Base-by-base conservation (phyloP, 2,329 filamentous ascomycete species). In the Rasamsonia emersonii region DNA sequence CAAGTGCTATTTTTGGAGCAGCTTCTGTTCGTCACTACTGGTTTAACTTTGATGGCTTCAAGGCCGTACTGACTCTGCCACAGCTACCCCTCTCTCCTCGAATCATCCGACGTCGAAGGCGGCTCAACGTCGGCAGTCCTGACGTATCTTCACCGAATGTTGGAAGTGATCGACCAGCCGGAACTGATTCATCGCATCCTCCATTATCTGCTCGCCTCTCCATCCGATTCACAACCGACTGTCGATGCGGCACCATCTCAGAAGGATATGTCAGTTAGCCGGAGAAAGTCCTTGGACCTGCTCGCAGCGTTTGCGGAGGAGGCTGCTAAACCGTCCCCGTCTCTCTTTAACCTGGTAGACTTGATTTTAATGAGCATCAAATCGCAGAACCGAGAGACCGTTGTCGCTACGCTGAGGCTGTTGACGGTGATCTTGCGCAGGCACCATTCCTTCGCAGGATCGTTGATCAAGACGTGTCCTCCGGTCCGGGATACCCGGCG, bases 1-100 rank as follows among this genome's bases (percentile, higher is more conserved):
- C 88, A 95, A 54, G 82, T 96, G 45, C 77, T 98, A 19, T 98
- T 98, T 56, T 66, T 98, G 32, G 86, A 95, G 58, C 91, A 98
- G 58, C 66, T 98, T 49, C 64, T 98, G 76, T 96, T 61, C 53
- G 80, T 62, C 4, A 4, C 13, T 11, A 32, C 4, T 21, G 9
- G 16, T 16, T 10, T 11, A 28, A n/a, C 19, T 10, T 8, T 18
- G 19, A 14, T 8, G 7, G 9, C 15, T 4, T 5, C n/a, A 11
- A 13, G 2, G 9, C 11, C 23, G 2, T 19, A 28, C 35, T 45
- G 6, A 39, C 29, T 14, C 25, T 9, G 4, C 21, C 13, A 3
- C 42, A 91, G 85, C 63, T 94, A 98, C 54, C 91, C 91, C 2
- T 98, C 93, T 1, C 68, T 98, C 18, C 71, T 98, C 9, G 89